Evolutionary conservation across 2,329 filamentous ascomycete species (phyloP).

Genomic region (Gliomastix tumulicola): DNA sequence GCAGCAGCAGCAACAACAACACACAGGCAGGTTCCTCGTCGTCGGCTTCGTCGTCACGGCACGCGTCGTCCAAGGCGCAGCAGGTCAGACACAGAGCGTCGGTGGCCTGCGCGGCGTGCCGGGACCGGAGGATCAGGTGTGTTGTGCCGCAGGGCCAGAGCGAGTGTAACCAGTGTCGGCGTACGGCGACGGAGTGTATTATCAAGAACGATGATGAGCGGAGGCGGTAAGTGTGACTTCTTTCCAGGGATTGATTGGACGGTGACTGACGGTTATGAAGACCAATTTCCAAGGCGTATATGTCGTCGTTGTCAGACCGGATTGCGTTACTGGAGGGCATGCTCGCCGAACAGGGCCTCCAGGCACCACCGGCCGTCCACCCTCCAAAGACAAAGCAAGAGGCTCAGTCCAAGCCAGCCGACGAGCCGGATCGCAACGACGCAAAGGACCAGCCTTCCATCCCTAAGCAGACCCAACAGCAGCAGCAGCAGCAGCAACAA

Average conservation of each 20-base stretch:
- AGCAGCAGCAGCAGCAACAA: too few species aligned
- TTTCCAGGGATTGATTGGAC: background rate
- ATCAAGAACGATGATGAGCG: slow-evolving; percentile 53
- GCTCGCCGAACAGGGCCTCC: slow-evolving; percentile 40
- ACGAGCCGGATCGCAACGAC: slow-evolving; percentile 1
- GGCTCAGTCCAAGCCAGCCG: slow-evolving; percentile 13
- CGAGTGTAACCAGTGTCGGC: slow-evolving; percentile 44
- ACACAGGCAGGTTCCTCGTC: too few species aligned
- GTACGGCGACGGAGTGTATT: slow-evolving; percentile 41
- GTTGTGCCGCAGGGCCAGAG: slow-evolving; percentile 44
- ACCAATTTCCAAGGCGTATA: slow-evolving; percentile 51
- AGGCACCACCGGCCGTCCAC: slow-evolving; percentile 41
- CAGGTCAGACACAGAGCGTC: slow-evolving; percentile 40
- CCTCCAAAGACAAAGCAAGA: slow-evolving; percentile 44
- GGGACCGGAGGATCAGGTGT: slow-evolving; percentile 38
- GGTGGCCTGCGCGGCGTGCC: slow-evolving; percentile 47
- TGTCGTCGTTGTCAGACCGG: slow-evolving; percentile 47
- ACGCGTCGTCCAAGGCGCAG: slow-evolving; percentile 22
- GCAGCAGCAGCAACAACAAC: slow-evolving; percentile 8
- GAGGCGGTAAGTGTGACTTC: slow-evolving; percentile 31
- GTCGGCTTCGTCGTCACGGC: too few species aligned
- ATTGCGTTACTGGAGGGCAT: slow-evolving; percentile 44
- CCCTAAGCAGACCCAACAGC: too few species aligned
- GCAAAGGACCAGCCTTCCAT: background rate
- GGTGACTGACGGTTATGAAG: too few species aligned